Conservation (phyloP, 768 basidiomycete genomes). For the Astraeus odoratus region DNA sequence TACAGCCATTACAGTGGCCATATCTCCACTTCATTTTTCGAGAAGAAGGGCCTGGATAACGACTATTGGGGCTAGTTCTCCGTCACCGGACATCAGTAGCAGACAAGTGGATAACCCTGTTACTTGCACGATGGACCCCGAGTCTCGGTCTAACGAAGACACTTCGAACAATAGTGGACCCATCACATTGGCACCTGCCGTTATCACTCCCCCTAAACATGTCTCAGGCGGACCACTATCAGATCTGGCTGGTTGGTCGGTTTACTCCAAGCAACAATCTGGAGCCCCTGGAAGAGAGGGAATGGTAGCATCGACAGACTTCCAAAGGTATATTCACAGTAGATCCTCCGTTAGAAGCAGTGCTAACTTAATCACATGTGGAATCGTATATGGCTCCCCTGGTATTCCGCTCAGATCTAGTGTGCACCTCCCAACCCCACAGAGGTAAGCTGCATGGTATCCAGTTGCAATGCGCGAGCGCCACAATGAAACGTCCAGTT, state of each 20-base stretch:
- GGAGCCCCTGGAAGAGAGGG: constrained; percentile 12
- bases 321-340: constrained; percentile 10
- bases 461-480: too few species aligned
- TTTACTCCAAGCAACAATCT: constrained; percentile 8
- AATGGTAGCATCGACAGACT: constrained; percentile 5
- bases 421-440: constrained; percentile 25
- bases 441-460: constrained; percentile 15
- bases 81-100: neutral
- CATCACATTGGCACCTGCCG: constrained; percentile 5
- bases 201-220: constrained; percentile 9
- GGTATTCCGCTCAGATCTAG: constrained; percentile 10
- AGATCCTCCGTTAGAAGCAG: neutral
- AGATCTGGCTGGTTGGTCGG: constrained; percentile 12
- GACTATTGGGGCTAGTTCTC: neutral
- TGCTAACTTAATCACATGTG: constrained; percentile 1
- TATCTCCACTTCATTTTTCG: too few species aligned
- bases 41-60: neutral
- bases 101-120: neutral
- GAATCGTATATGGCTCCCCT: neutral
- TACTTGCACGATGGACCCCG: neutral
- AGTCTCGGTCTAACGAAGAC: neutral
- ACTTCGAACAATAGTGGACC: constrained; percentile 1
- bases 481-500: neutral
- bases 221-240: constrained; percentile 7
- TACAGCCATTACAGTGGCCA: too few species aligned